Conservation (phyloP, 257 asterid genomes). For the Solanum bulbocastanum region DNA sequence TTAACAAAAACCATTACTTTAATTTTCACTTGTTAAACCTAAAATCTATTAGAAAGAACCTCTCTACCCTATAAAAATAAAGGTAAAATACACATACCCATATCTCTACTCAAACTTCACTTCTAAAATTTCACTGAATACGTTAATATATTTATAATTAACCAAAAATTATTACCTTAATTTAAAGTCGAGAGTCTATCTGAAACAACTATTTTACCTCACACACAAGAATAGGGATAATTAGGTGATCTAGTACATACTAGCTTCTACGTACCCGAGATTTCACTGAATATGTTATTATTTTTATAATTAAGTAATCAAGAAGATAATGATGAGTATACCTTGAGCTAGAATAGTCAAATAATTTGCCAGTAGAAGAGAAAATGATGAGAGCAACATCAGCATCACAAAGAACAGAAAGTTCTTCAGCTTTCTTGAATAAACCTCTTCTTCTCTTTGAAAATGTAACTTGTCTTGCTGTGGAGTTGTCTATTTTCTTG, state of each 20-base stretch:
- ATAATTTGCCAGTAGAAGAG: constrained; percentile 67
- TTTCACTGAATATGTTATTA: background rate
- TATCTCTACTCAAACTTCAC: background rate
- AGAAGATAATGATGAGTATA: constrained; percentile 3
- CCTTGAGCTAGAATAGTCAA: constrained; percentile 67
- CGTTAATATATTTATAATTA: background rate
- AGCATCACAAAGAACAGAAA: constrained; percentile 73
- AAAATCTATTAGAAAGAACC: fast-evolving
- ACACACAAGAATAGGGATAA: background rate
- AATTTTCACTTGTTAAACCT: background rate
- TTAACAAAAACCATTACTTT: background rate
- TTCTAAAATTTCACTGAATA: background rate
- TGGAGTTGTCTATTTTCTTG: constrained; percentile 66
- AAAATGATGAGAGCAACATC: constrained; percentile 64
- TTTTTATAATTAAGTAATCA: background rate
- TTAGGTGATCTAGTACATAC: background rate
- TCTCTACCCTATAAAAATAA: background rate
- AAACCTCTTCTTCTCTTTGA: constrained; percentile 78
- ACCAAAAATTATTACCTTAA: background rate
- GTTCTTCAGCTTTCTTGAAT: constrained; percentile 83
- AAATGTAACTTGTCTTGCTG: constrained; percentile 71
- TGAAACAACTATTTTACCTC: background rate
- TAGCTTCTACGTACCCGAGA: too few relatives aligned
- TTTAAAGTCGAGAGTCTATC: too few relatives aligned
- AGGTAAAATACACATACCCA: background rate